A percentile compares a stretch with the other conserved stretches of the same genome.
Conservation (phyloP, 2,329 filamentous ascomycete genomes). For the Xylaria multiplex region DNA sequence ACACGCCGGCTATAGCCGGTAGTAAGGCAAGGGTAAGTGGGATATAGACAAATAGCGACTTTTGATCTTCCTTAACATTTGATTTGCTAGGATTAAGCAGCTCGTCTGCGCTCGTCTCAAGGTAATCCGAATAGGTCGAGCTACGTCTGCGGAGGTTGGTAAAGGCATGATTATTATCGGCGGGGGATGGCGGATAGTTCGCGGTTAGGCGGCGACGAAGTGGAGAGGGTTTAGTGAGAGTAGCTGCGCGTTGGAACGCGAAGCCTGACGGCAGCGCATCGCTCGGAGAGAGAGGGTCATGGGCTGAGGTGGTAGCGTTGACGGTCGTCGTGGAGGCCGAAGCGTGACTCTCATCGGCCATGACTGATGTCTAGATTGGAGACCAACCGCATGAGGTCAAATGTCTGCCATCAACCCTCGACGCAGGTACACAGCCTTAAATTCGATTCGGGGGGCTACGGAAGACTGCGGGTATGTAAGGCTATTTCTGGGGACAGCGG, state of each 20-base stretch:
- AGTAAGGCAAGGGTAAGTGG: conserved; percentile 85
- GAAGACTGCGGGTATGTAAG: background rate
- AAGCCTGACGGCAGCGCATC: conserved; percentile 48
- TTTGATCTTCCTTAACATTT: conserved; percentile 58
- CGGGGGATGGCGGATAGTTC: conserved; percentile 35
- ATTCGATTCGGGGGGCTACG: background rate
- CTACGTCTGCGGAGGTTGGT: conserved; percentile 68
- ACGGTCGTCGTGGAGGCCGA: conserved; percentile 41
- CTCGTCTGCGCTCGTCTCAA: conserved; percentile 75
- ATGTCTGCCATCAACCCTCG: conserved; percentile 20
- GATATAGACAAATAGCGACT: conserved; percentile 79
- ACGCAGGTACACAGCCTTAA: conserved; percentile 4
- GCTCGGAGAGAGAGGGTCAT: conserved; percentile 31
- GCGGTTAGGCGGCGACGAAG: conserved; percentile 43
- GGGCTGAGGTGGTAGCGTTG: conserved; percentile 35
- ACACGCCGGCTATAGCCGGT: conserved; percentile 83
- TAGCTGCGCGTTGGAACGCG: conserved; percentile 55
- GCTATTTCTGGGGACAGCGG: background rate
- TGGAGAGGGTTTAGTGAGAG: conserved; percentile 51
- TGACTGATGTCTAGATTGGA: conserved; percentile 35
- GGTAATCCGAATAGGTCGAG: conserved; percentile 80
- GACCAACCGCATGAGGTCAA: conserved; percentile 37
- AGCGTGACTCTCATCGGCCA: conserved; percentile 46
- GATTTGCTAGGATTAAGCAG: conserved; percentile 66
- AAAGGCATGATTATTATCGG: conserved; percentile 40